Evolutionary conservation across 2,329 filamentous ascomycete genomes (phyloP).

Genomic region (Paraphaeosphaeria minitans): DNA sequence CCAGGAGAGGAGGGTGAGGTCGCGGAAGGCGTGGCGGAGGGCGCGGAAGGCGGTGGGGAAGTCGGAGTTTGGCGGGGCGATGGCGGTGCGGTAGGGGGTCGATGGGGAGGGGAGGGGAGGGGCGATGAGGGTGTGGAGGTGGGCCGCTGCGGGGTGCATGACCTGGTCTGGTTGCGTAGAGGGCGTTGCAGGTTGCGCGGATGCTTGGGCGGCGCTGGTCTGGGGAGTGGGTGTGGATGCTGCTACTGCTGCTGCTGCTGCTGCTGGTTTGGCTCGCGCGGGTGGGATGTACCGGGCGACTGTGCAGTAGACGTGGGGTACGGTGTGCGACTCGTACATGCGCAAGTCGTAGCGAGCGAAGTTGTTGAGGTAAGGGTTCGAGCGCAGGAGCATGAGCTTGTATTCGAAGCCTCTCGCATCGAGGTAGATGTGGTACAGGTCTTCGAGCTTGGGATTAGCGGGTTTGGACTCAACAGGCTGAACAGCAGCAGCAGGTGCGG

Average conservation of each 20-base stretch:
- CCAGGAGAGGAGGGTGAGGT: constrained; percentile 49
- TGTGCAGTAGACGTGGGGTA: constrained; percentile 38
- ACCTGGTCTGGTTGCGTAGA: background rate
- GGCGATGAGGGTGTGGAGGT: constrained; percentile 22
- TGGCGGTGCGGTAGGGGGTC: constrained; percentile 25
- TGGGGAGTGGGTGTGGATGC: background rate
- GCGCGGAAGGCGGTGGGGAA: constrained; percentile 41
- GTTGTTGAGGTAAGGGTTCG: constrained; percentile 52
- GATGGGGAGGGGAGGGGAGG: constrained; percentile 6
- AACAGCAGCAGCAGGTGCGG: constrained; percentile 4
- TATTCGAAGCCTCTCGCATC: constrained; percentile 69
- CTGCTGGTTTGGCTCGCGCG: background rate
- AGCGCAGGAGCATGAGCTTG: constrained; percentile 64
- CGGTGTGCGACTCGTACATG: constrained; percentile 40
- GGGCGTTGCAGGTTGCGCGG: background rate
- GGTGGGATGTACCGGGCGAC: constrained; percentile 34
- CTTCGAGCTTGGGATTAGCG: constrained; percentile 41
- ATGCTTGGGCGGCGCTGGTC: constrained; percentile 17
- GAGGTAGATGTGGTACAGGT: constrained; percentile 64
- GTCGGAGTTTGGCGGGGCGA: constrained; percentile 37
- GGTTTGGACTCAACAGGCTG: background rate
- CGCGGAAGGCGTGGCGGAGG: constrained; percentile 49
- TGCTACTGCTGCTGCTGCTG: background rate
- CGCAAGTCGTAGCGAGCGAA: constrained; percentile 59
- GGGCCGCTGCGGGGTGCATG: constrained; percentile 9